Base-by-base conservation (phyloP, 2,329 filamentous ascomycete genomes). In the Xylaria sp. region DNA sequence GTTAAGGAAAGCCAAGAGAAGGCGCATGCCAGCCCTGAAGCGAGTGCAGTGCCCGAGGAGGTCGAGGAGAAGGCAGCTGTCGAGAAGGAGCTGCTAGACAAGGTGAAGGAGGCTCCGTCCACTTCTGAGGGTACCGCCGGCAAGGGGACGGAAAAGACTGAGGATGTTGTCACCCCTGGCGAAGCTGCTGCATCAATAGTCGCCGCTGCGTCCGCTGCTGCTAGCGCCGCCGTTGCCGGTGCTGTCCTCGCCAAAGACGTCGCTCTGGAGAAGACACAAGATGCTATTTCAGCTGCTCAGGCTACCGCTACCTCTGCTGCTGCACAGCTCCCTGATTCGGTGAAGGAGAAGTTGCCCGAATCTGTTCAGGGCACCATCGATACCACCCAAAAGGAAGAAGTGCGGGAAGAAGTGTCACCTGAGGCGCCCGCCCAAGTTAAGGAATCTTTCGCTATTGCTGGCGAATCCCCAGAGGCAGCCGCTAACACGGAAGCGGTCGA, bases 1-100 rank as follows among this genome's bases (percentile, higher is more conserved):
- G 92, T 94, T 61, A 90, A 87, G 76, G 88, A 93, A 75, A 93
- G 90, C 81, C 91, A 94, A 77, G 83, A 89, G 73, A 86, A 89
- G 77, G 90, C 91, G 23, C 80, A 87, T 62, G 83, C 85, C 51
- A 81, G 84, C 6, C 88, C 91, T n/a, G 92, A 93, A 77, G 91
- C 92, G 11, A 90, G 89, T 73, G 90, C 86, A 44, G 84, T 89
- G 66, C 81, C 88, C 36, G 83, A 86, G 49, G 90, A 91, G 75
- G 90, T 94, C 7, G 79, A 85, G 73, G 91, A 92, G 74, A 94
- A 94, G 87, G 88, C 87, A 66, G 84, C 86, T 66, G 85, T 93
- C 4, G 92, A 94, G 82, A 83, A 88, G 48, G 91, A 93, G 81
- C 85, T 93, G 62, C 86, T 91, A 79, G 82, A 85, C 11, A 91